Conservation (phyloP, 1,139 yeast species). For the Cylindricascospora bacillispora region DNA sequence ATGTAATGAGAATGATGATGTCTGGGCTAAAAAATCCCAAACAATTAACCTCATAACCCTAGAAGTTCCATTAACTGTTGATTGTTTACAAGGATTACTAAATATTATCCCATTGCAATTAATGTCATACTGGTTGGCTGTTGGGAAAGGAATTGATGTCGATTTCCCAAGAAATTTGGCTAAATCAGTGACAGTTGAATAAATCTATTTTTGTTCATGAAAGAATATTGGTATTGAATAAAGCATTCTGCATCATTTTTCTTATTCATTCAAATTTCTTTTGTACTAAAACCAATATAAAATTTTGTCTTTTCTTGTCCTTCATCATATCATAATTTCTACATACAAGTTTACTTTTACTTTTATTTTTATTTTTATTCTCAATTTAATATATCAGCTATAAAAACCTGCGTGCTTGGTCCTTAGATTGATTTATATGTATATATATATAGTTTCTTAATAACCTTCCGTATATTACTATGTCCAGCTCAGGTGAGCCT, state of each 20-base stretch:
- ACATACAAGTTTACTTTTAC: too few species aligned
- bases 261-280: not conserved
- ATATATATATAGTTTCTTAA: too few species aligned
- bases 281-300: not conserved
- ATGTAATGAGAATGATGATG: slow-evolving; percentile 77
- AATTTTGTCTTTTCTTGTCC: too few species aligned
- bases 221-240: too few species aligned
- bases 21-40: slow-evolving; percentile 39
- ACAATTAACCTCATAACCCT: slow-evolving; percentile 40
- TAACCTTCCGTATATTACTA: too few species aligned
- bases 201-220: too few species aligned
- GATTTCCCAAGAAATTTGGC: slow-evolving; percentile 99
- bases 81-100: slow-evolving; percentile 91
- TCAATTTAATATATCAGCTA: not conserved
- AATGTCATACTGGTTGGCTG: slow-evolving; percentile 96
- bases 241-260: not conserved
- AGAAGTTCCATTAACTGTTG: slow-evolving; percentile 92
- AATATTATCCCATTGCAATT: slow-evolving; percentile 92
- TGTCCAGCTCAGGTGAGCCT: too few species aligned
- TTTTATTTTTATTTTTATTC: not conserved
- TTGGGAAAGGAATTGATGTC: slow-evolving; percentile 88
- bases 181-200: slow-evolving; percentile 88
- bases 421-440: too few species aligned
- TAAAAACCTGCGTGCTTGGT: too few species aligned
- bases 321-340: too few species aligned